Percentiles rank a stretch among this genome's conserved stretches.
These are phyloP conservation scores for Kuraishia ogatae DNA, from an alignment of 805 yeast species.

Conservation along the genomic window DNA sequence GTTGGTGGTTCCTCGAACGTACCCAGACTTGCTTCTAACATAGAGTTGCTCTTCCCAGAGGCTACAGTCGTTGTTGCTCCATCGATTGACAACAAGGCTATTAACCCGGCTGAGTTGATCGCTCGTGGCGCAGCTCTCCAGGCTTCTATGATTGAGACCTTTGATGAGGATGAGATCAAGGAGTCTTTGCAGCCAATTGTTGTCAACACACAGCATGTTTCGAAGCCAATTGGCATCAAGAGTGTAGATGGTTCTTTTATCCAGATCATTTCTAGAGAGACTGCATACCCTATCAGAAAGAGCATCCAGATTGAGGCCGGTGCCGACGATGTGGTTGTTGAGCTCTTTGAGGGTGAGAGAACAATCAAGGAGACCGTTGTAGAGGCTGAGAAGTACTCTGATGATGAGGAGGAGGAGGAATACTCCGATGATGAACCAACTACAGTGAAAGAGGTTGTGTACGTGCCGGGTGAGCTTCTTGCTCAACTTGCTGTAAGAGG, in stretches of 20 bases:
- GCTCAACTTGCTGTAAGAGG: slow-evolving; percentile 74
- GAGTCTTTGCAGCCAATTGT: slow-evolving; percentile 81
- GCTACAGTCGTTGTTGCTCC: slow-evolving; percentile 71
- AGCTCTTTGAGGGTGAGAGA: slow-evolving; percentile 80
- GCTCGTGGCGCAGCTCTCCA: slow-evolving; percentile 96
- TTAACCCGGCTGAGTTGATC: slow-evolving; percentile 81
- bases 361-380: slow-evolving; percentile 73
- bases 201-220: slow-evolving; percentile 79
- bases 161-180: slow-evolving; percentile 72
- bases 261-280: slow-evolving; percentile 69
- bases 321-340: slow-evolving; percentile 53
- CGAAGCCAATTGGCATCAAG: slow-evolving; percentile 78
- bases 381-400: slow-evolving; percentile 54
- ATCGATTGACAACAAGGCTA: slow-evolving; percentile 62
- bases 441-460: slow-evolving; percentile 64
- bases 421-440: slow-evolving; percentile 84
- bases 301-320: slow-evolving; percentile 56
- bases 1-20: slow-evolving; percentile 92
- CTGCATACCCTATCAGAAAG: slow-evolving; percentile 87
- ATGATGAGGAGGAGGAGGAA: slow-evolving; percentile 29
- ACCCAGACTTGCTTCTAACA: slow-evolving; percentile 79
- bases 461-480: slow-evolving; percentile 63
- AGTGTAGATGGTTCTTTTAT: slow-evolving; percentile 62
- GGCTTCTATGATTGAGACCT: slow-evolving; percentile 78
- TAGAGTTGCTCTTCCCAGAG: slow-evolving; percentile 75